These are phyloP conservation scores for Blastocladiella britannica DNA, from an alignment of 192 early-diverging fungal genomes.

Conservation along the genomic window DNA sequence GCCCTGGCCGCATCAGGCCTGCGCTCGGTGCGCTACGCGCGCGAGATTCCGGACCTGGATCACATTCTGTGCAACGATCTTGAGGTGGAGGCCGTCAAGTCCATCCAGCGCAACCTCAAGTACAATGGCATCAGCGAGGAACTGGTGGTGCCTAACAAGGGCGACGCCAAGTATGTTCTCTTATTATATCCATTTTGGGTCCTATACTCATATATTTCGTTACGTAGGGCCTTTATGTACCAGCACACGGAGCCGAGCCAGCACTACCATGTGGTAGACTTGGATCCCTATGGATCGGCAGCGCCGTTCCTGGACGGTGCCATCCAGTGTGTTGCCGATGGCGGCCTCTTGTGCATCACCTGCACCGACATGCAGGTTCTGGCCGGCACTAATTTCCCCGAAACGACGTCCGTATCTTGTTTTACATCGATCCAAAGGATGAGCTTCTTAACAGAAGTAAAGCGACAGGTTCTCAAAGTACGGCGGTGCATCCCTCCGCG, in stretches of 20 bases:
- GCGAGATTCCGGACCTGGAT: constrained; percentile 59
- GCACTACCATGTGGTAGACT: constrained; percentile 68
- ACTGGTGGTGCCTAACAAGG: constrained; percentile 55
- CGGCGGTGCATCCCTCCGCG: constrained; percentile 69
- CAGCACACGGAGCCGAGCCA: constrained; percentile 25
- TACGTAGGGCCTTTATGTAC: constrained; percentile 41
- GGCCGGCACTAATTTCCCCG: constrained; percentile 71
- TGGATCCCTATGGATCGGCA: constrained; percentile 94
- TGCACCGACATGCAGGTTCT: constrained; percentile 94
- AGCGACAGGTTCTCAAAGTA: constrained; percentile 91
- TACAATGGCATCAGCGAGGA: constrained; percentile 57
- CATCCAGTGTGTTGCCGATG: constrained; percentile 68
- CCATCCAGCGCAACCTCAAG: constrained; percentile 65
- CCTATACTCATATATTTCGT: not conserved
- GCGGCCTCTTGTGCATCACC: constrained; percentile 85
- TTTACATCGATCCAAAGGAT: too few relatives aligned
- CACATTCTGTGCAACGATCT: constrained; percentile 85
- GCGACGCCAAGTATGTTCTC: constrained; percentile 54
- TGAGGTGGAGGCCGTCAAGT: constrained; percentile 63
- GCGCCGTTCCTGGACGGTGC: constrained; percentile 89
- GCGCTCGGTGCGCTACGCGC: constrained; percentile 88
- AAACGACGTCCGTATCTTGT: constrained; percentile 31
- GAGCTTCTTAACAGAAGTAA: too few relatives aligned
- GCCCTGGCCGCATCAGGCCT: constrained; percentile 87
- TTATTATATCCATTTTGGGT: not conserved